Base-by-base conservation (phyloP, 176 grass and related monocot species). In the Carex myosuroides region DNA sequence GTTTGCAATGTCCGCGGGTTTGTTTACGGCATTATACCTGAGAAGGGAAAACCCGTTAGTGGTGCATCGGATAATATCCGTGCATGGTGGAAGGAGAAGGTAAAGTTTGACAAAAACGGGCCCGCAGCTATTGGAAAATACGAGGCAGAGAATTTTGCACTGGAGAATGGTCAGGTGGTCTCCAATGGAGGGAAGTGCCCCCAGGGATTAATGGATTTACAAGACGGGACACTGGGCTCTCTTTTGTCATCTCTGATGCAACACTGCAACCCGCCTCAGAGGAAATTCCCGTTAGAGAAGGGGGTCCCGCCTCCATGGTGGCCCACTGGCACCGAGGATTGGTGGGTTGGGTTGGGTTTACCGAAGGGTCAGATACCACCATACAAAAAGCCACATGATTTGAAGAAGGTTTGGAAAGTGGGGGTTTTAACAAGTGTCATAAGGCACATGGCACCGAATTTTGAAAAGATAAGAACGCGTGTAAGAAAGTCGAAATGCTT, bases 21-120 rank as follows among this genome's bases (percentile, higher is more conserved):
- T 13, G 91, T 99, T 9, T 99, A 99, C 2, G 96, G 96, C 71
- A 93, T 99, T 70, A 94, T 99, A 71, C 93, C 93, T 1, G 91
- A 95, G 13, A 95, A 99, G 70, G 96, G 96, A 50, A 99, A 99
- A 82, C 93, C 96, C 21, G 91, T 99, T 10, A 94, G 96, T 20
- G 96, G 96, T 0, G 91, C 96, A 41, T 99, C 96, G 0, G 96
- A 99, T 79, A 99, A 99, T 24, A 90, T 99, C 35, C 91, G 96
- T 85, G 96, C 91, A 55, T 99, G 96, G 96, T 99, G 96, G 96
- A 99, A 99, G 86, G 96, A 99, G 79, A 99, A 95, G 85, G 96
- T 99, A 26, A 95, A 85, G 89, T 99, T 99, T 83, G 96, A 99
- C 89, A 99, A 95, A 90, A 99, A 99, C 8, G 96, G 96, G 1